Evolutionary conservation across 2,329 filamentous ascomycete genomes (phyloP), one percentile per base, ranked within the genome.

Genomic region (Lecanicillium sp.): DNA sequence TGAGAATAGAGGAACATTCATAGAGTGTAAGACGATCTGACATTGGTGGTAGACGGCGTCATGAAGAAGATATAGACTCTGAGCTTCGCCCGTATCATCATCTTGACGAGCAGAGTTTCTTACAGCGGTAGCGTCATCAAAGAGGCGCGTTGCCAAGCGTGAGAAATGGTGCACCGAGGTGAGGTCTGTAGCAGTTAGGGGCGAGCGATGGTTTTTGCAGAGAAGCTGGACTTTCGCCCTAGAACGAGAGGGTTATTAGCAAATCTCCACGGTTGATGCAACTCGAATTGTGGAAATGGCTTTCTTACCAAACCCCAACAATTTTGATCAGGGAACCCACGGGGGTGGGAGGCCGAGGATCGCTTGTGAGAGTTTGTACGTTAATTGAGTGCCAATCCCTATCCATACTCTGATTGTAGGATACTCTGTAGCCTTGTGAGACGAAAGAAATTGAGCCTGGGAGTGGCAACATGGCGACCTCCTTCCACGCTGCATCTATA

Each of bases 91-190:
- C 11, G 35, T 25, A n/a, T 22, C 2, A 4, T 37, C 18, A 9
- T 31, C 18, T 25, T 37, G 14, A 12, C 5, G 11, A 3, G 11
- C 6, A 13, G 28, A 25, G n/a, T 13, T 13, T 25, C 35, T 22
- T 11, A 17, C 29, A 17, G 29, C 20, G 15, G 18, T 31, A 7
- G 35, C 28, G 35, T 37, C 35, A 13, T 31, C 25, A 22, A 37
- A 37, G n/a, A 37, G 35, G 9, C 22, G 18, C 5, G 28, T 37
- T 16, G 35, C 35, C 28, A 37, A 15, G 9, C 27, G 28, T 17
- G 35, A 37, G 17, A 37, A 37, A 20, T 37, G 29, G 12, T 37
- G 35, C 8, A 37, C 35, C n/a, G 35, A 37, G n/a, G 28, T 37
- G 13, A 37, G 28, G 18, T 37, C 35, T 11, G 11, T 15, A 9